A percentile compares a stretch with the other conserved stretches of the same genome.
These are phyloP conservation scores for Peziza echinospora DNA, from an alignment of 495 filamentous ascomycete species.

Conservation along the genomic window DNA sequence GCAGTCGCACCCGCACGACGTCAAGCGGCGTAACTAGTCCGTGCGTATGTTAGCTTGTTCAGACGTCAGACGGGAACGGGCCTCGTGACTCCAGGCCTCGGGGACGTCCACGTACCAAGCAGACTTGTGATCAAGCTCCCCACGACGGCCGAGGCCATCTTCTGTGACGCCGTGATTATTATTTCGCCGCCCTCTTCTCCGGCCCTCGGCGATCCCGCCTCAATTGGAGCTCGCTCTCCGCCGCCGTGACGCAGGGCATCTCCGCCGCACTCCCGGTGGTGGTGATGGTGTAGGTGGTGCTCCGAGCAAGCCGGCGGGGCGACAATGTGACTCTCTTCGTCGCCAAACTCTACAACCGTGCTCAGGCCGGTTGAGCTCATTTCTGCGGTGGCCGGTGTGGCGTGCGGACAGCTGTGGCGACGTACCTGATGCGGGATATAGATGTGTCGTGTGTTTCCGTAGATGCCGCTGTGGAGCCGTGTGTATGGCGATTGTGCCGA, in stretches of 20 bases:
- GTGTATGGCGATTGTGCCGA: too few relatives aligned
- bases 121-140: slow-evolving; percentile 79
- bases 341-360: background rate
- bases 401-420: too few relatives aligned
- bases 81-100: too few relatives aligned
- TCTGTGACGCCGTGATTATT: slow-evolving; percentile 53
- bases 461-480: too few relatives aligned
- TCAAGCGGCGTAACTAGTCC: slow-evolving; percentile 88
- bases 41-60: too few relatives aligned
- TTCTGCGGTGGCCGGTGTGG: too few relatives aligned
- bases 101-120: slow-evolving; percentile 47
- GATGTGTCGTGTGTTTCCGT: too few relatives aligned
- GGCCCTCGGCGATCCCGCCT: background rate
- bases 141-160: slow-evolving; percentile 81
- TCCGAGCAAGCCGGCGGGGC: background rate
- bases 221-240: too few relatives aligned
- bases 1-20: slow-evolving; percentile 83
- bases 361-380: too few relatives aligned
- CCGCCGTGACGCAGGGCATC: too few relatives aligned
- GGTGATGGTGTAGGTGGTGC: background rate
- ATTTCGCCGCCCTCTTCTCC: background rate
- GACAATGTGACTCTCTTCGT: background rate
- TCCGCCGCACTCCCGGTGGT: background rate
- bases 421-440: too few relatives aligned
- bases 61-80: too few relatives aligned